Base-by-base conservation (phyloP, 306 rosid genomes). In the Vachellia collinsii region DNA sequence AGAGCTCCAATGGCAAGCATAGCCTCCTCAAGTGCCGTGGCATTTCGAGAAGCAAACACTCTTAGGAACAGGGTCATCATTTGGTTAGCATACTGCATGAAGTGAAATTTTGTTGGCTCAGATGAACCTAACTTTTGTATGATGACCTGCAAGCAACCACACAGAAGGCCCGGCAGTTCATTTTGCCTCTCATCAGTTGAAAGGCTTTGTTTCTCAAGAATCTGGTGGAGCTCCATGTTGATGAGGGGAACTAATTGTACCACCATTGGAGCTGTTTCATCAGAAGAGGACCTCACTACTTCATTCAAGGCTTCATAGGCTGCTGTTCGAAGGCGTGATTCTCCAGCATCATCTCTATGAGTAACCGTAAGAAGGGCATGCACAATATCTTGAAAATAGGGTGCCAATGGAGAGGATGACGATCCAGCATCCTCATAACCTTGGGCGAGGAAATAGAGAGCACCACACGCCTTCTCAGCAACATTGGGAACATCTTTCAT, bases 401-500 rank as follows among this genome's bases (percentile, higher is more conserved):
- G 62, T 3, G 11, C 8, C 62, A 54, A 19, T 8, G 62, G 62
- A 54, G 62, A 54, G 62, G 62, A 54, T n/a, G 29, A n/a, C n/a
- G 62, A n/a, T 54, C 29, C 62, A 8, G 25, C 29, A 54, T 54
- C 62, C 29, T 54, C 62, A 54, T 54, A 54, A 54, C 62, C 62
- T 54, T 54, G 62, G 62, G 62, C 62, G 8, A 54, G 62, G 20
- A 54, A 54, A 54, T 54, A 54, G 0, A 54, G 62, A n/a, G n/a
- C n/a, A n/a, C n/a, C n/a, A n/a, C n/a, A n/a, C n/a, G n/a, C n/a
- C n/a, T n/a, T n/a, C n/a, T 54, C 62, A 54, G 62, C 62, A 54
- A 54, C 62, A 54, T 54, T 54, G 29, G 62, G 62, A 54, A 54
- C 62, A 54, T 54, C 62, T 54, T 54, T 54, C 62, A 54, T 54